phyloP scores from a whole-genome alignment of 2,329 filamentous ascomycete genomes.

The Venturia effusa region DNA sequence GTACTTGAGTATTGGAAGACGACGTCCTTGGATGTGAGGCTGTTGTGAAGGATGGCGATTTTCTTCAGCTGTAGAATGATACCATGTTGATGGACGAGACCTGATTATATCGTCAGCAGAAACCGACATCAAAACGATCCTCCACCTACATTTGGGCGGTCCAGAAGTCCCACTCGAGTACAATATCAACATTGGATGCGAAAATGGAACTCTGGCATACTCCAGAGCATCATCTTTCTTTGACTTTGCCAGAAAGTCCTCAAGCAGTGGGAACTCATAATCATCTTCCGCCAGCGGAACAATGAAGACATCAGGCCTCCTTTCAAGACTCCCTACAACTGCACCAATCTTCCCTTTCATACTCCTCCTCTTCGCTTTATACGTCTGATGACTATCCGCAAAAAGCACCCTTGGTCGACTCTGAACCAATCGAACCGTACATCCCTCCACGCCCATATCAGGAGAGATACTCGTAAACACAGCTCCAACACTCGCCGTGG shows the following conservation, averaged over 20 bases:
- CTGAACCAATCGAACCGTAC: slow-evolving; percentile 29
- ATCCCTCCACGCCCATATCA: slow-evolving; percentile 29
- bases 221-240: slow-evolving; percentile 21
- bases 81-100: slow-evolving; percentile 32
- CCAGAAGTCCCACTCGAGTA: slow-evolving; percentile 35
- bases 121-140: background rate
- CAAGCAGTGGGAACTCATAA: slow-evolving; percentile 18
- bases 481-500: slow-evolving; percentile 30
- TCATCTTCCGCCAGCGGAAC: slow-evolving; percentile 15
- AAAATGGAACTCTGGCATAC: slow-evolving; percentile 30
- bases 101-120: background rate
- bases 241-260: slow-evolving; percentile 24
- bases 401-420: slow-evolving; percentile 31
- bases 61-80: slow-evolving; percentile 35
- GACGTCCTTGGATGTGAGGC: slow-evolving; percentile 26
- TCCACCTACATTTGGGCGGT: slow-evolving; percentile 29
- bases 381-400: slow-evolving; percentile 29
- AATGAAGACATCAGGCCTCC: slow-evolving; percentile 19
- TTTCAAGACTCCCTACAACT: slow-evolving; percentile 21
- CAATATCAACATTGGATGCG: slow-evolving; percentile 32
- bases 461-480: slow-evolving; percentile 35
- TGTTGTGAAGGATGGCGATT: slow-evolving; percentile 33
- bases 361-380: slow-evolving; percentile 27
- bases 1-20: slow-evolving; percentile 38
- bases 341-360: slow-evolving; percentile 22